phyloP scores from a whole-genome alignment of 2,329 filamentous ascomycete genomes.

The Fusarium piperis region DNA sequence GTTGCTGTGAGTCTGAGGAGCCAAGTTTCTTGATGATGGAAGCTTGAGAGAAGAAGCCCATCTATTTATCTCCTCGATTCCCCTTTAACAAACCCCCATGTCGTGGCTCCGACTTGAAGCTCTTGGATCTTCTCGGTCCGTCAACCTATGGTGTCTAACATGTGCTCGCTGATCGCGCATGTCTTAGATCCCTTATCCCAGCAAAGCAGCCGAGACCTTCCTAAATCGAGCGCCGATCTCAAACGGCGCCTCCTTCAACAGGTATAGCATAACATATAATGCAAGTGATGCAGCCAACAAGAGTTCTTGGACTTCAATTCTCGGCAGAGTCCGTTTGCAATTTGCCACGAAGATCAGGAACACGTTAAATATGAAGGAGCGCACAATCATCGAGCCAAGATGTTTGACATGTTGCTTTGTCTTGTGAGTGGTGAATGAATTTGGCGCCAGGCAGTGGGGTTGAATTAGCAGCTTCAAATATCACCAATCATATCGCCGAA shows the following conservation, averaged over 20 bases:
- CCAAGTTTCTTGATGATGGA: slow-evolving; percentile 20
- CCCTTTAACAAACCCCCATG: slow-evolving; percentile 1
- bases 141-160: slow-evolving; percentile 21
- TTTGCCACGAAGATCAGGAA: slow-evolving; percentile 12
- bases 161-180: slow-evolving; percentile 28
- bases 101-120: neutral
- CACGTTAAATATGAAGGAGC: slow-evolving; percentile 18
- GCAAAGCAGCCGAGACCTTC: slow-evolving; percentile 24
- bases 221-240: slow-evolving; percentile 31
- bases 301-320: neutral
- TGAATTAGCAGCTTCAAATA: slow-evolving; percentile 19
- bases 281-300: slow-evolving; percentile 19
- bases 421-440: slow-evolving; percentile 27
- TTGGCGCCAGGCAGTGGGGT: slow-evolving; percentile 29
- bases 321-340: neutral
- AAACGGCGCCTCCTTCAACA: slow-evolving; percentile 1
- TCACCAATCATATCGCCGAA: slow-evolving; percentile 17
- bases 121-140: slow-evolving; percentile 15
- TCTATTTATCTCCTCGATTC: slow-evolving; percentile 27
- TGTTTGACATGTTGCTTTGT: neutral
- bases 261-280: slow-evolving; percentile 32
- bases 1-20: slow-evolving; percentile 22
- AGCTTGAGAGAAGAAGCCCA: neutral
- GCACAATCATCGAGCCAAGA: slow-evolving; percentile 20
- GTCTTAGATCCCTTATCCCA: slow-evolving; percentile 23